Evolutionary conservation across 1,139 yeast genomes (phyloP).

Genomic region (Pneumocystis sp.): DNA sequence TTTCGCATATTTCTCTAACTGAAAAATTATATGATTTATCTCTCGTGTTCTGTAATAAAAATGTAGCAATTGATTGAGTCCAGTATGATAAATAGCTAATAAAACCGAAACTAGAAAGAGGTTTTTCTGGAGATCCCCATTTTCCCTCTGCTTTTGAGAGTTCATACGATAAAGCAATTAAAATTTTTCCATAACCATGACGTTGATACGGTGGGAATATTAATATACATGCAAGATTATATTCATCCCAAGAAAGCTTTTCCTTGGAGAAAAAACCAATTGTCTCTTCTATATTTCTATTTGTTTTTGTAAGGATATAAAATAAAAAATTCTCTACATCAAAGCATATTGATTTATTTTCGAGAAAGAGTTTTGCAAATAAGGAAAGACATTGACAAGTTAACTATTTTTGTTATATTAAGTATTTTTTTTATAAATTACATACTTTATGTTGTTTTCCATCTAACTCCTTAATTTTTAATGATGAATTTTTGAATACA

Average conservation of each 20-base stretch:
- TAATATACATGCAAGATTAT: constrained; percentile 80
- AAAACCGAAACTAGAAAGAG: constrained; percentile 69
- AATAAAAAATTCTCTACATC: constrained; percentile 67
- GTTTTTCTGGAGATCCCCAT: constrained; percentile 81
- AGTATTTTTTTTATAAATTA: not conserved
- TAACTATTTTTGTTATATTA: constrained; percentile 21
- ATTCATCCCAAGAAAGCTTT: constrained; percentile 63
- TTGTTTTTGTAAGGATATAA: constrained; percentile 45
- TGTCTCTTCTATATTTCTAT: constrained; percentile 19
- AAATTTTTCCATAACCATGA: constrained; percentile 55
- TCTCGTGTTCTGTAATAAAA: not conserved
- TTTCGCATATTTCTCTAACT: not conserved
- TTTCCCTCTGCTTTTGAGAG: constrained; percentile 43
- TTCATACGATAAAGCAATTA: constrained; percentile 72
- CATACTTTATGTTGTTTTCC: constrained; percentile 1
- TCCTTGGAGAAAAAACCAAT: constrained; percentile 93
- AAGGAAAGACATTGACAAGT: constrained; percentile 72
- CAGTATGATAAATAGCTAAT: constrained; percentile 64
- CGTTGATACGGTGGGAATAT: constrained; percentile 87
- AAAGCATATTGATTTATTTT: constrained; percentile 77
- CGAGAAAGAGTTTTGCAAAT: constrained; percentile 78
- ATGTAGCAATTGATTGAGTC: constrained; percentile 22
- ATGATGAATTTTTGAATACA: not conserved
- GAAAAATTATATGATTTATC: not conserved
- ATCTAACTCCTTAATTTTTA: not conserved